Percentiles rank a stretch among this genome's conserved stretches.
These are phyloP conservation scores for Kwoniella heveanensis DNA, from an alignment of 768 basidiomycete species.

Conservation along the genomic window DNA sequence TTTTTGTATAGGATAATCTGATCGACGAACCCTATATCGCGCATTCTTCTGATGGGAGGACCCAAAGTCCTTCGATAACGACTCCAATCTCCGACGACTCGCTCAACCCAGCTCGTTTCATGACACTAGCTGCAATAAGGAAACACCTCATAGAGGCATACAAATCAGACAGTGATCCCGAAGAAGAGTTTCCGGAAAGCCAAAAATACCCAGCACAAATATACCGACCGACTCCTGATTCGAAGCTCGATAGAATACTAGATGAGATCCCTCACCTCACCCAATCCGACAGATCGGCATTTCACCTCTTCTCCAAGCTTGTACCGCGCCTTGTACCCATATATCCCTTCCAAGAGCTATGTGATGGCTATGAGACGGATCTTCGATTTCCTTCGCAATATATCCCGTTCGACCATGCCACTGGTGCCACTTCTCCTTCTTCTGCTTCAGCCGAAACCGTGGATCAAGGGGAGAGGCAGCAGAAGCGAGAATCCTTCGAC, in stretches of 20 bases:
- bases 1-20: conserved; percentile 41
- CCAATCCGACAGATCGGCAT: conserved; percentile 33
- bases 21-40: conserved; percentile 38
- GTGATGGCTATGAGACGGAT: conserved; percentile 51
- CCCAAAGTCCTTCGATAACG: not conserved
- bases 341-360: conserved; percentile 50
- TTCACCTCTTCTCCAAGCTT: conserved; percentile 45
- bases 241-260: conserved; percentile 30
- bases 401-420: not conserved
- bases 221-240: too few relatives aligned
- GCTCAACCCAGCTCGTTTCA: conserved; percentile 1
- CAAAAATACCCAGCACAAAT: conserved; percentile 7
- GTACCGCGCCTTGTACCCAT: conserved; percentile 48
- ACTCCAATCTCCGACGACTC: conserved; percentile 1
- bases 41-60: not conserved
- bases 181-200: too few relatives aligned
- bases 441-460: too few relatives aligned
- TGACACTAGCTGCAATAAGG: conserved; percentile 28
- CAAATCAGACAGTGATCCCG: not conserved
- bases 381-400: conserved; percentile 35
- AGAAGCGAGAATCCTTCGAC: not conserved
- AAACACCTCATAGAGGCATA: conserved; percentile 30
- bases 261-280: conserved; percentile 35
- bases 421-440: not conserved
- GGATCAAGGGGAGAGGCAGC: not conserved